Evolutionary conservation across 495 filamentous ascomycete genomes (phyloP).

Genomic region (Trichoderma orchidacearum): DNA sequence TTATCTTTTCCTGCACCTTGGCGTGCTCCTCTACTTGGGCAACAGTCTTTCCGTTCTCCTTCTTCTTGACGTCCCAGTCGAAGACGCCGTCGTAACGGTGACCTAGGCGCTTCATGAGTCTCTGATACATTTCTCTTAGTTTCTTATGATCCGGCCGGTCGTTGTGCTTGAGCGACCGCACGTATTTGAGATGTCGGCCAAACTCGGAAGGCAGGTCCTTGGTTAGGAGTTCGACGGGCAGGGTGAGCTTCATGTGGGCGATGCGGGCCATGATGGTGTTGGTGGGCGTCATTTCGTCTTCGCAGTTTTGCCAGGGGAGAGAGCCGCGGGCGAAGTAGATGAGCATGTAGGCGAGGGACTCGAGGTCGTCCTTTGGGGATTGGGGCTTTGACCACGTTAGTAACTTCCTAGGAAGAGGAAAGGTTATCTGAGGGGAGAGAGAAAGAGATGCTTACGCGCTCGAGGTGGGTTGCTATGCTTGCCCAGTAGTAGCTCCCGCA

Average conservation of each 20-base stretch:
- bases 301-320: slow-evolving; percentile 23
- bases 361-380: slow-evolving; percentile 23
- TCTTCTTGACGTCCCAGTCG: slow-evolving; percentile 9
- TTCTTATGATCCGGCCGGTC: slow-evolving; percentile 16
- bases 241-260: slow-evolving; percentile 10
- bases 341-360: slow-evolving; percentile 26
- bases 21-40: background rate
- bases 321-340: slow-evolving; percentile 21
- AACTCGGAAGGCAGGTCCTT: slow-evolving; percentile 11
- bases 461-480: slow-evolving; percentile 18
- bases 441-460: slow-evolving; percentile 11
- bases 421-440: background rate
- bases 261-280: slow-evolving; percentile 3
- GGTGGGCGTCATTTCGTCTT: slow-evolving; percentile 4
- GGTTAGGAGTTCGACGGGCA: slow-evolving; percentile 11
- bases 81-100: slow-evolving; percentile 18
- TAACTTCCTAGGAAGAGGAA: slow-evolving; percentile 4
- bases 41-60: no score
- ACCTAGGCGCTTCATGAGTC: slow-evolving; percentile 13
- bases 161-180: slow-evolving; percentile 12
- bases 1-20: background rate
- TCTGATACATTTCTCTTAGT: slow-evolving; percentile 14
- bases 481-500: slow-evolving; percentile 12
- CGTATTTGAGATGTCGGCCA: slow-evolving; percentile 12
- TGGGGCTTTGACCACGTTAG: slow-evolving; percentile 13